Base-by-base conservation (phyloP, 768 basidiomycete species). In the Lepiota brunneoincarnata region DNA sequence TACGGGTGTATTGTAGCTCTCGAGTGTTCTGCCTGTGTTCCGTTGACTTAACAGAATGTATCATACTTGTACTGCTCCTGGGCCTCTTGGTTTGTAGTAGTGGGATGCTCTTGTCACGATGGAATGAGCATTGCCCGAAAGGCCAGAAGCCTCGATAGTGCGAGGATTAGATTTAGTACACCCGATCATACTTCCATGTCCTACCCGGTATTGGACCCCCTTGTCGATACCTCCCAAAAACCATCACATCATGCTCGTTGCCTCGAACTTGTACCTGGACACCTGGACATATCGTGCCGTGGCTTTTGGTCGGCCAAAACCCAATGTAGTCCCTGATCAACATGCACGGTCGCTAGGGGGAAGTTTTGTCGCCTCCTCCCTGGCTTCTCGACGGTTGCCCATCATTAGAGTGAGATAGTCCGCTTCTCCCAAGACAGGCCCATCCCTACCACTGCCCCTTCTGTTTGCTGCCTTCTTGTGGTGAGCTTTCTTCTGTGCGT, bases 321-420 rank as follows among this genome's bases (percentile, higher is more conserved):
- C 31, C 31, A 31, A 6, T 4, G 11, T 10, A 9, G 31, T 9
- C 31, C 20, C 17, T 34, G n/a, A 17, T 46, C 18, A 44, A 53
- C 54, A 46, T 51, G 14, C 51, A 54, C 48, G 43, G 24, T 66
- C 60, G n/a, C 63, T 60, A 21, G 55, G 66, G 15, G 81, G 79
- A 38, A 91, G 64, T 59, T 87, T 91, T 39, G 72, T 64, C 6
- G 85, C 87, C 67, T 91, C 90, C 63, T 80, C 75, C 49, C 70
- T 74, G 12, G 83, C 87, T 63, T 80, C 87, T 61, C 77, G 76
- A 56, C 89, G 73, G n/a, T 87, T 75, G 15, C 89, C 88, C 75
- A 84, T 74, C 75, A 89, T 70, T 58, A 91, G 65, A 10, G 79
- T 74, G 42, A 92, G 83, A 63, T 91, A 92, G 67, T 92, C 90